Evolutionary conservation across 371 early-diverging fungal species (phyloP), one percentile per base, ranked within the genome.

Genomic region (Mucor mucedo): DNA sequence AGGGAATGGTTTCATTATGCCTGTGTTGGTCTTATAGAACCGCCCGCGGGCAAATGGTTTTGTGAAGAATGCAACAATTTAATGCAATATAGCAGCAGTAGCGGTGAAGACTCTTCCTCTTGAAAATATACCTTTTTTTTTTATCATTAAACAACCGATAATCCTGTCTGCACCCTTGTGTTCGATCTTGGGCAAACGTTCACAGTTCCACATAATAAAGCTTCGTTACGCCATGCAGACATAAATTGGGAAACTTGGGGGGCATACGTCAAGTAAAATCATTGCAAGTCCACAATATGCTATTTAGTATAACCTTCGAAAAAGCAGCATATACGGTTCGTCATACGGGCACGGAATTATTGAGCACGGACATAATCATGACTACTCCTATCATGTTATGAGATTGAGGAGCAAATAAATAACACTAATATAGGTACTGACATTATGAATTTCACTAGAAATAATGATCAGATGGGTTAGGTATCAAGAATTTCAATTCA

Each of bases 1-100:
- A 84, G 86, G 56, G 92, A 94, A 66, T 97, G 97, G 97, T 95
- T 94, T 76, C 97, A 97, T 76, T 90, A 90, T 71, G 81, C 80
- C 6, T 97, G 97, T 73, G 93, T 94, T 6, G 94, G 91, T 7
- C 82, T 95, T 38, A 81, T 84, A 16, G 84, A 80, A 35, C 87
- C 89, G 9, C 93, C 93, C 32, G 89, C 89, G 65, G 94, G 93
- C n/a, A 87, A 89, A 66, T 95, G 97, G 97, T 92, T 85, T 57
- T 97, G 95, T 69, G 80, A 63, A 7, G 69, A 64, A 1, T 69
- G 69, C 41, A 58, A 29, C 28, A 47, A 32, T 28, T 54, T 54
- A 10, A 53, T 58, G 35, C 52, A 57, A n/a, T 61, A 66, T 28
- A 57, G 52, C 8, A 53, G 48, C 40, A 48, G 21, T 63, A 41